Percentiles rank a stretch among this genome's conserved stretches.
phyloP scores from a whole-genome alignment of 2,329 filamentous ascomycete genomes.

The Zalaria obscura region DNA sequence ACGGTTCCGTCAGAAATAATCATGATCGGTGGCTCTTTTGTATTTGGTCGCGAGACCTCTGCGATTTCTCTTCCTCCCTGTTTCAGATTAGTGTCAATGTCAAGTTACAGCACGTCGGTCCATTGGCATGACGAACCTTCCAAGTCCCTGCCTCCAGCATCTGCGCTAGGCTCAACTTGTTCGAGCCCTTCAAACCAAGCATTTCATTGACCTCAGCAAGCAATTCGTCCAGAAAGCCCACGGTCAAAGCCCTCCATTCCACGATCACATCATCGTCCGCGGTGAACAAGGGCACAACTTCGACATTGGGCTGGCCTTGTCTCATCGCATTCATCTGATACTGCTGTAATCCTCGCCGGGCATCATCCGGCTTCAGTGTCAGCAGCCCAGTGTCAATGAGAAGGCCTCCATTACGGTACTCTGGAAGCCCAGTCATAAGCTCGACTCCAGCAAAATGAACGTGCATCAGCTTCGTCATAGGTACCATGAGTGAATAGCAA shows the following conservation, averaged over 20 bases:
- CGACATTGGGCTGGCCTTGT: slow-evolving; percentile 56
- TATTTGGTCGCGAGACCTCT: slow-evolving; percentile 88
- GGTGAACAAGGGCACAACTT: slow-evolving; percentile 60
- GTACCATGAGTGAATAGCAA: slow-evolving; percentile 84
- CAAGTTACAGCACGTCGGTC: neutral
- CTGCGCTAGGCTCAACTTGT: slow-evolving; percentile 66
- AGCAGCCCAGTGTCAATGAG: slow-evolving; percentile 76
- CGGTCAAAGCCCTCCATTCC: slow-evolving; percentile 63
- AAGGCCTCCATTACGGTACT: slow-evolving; percentile 84
- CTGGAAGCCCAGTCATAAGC: slow-evolving; percentile 75
- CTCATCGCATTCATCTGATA: slow-evolving; percentile 58
- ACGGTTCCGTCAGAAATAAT: slow-evolving; percentile 94
- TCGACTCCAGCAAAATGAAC: slow-evolving; percentile 72
- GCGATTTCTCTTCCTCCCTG: slow-evolving; percentile 89
- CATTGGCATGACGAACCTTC: slow-evolving; percentile 53
- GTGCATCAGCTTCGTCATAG: slow-evolving; percentile 68
- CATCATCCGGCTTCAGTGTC: slow-evolving; percentile 56
- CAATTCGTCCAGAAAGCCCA: slow-evolving; percentile 60
- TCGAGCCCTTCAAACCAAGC: slow-evolving; percentile 53
- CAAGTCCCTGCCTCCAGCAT: slow-evolving; percentile 92
- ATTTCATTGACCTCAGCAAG: slow-evolving; percentile 53
- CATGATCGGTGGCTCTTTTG: slow-evolving; percentile 89
- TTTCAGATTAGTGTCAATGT: slow-evolving; percentile 17
- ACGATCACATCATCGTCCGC: slow-evolving; percentile 66
- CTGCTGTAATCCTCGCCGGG: slow-evolving; percentile 54